These are phyloP conservation scores for Cladophialophora psammophila DNA, from an alignment of 2,329 filamentous ascomycete genomes.

Conservation along the genomic window DNA sequence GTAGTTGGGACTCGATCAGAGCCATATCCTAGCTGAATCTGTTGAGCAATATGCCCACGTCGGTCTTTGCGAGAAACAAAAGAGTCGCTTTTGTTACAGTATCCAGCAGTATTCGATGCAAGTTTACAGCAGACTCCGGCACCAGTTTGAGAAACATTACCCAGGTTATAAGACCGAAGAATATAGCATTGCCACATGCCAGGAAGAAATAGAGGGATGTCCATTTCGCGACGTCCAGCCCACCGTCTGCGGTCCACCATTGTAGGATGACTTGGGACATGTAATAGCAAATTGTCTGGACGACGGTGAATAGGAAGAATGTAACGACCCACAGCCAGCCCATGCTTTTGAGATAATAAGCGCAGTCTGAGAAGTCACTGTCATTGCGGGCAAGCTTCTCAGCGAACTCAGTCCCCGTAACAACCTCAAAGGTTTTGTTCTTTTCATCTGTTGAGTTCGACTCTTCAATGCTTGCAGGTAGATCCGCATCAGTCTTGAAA, in stretches of 20 bases:
- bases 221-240: constrained; percentile 8
- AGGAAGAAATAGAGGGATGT: constrained; percentile 8
- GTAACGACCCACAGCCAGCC: constrained; percentile 1
- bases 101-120: constrained; percentile 57
- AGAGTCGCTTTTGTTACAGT: constrained; percentile 57
- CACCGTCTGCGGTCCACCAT: constrained; percentile 19
- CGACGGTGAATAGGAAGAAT: constrained; percentile 11
- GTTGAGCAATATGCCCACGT: constrained; percentile 51
- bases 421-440: not conserved
- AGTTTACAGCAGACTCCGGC: constrained; percentile 57
- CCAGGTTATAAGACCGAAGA: constrained; percentile 47
- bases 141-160: constrained; percentile 50
- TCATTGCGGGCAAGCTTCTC: constrained; percentile 37
- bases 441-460: not conserved
- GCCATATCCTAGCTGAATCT: constrained; percentile 39
- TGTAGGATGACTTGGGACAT: constrained; percentile 18
- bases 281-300: constrained; percentile 9
- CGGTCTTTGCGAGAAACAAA: constrained; percentile 51
- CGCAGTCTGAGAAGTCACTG: constrained; percentile 18
- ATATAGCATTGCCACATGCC: constrained; percentile 6
- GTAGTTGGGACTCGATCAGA: constrained; percentile 36
- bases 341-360: constrained; percentile 21
- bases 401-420: not conserved
- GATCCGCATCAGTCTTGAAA: not conserved
- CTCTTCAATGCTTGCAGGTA: not conserved